Conservation (phyloP, 257 asterid genomes). For the Solanum piurae region DNA sequence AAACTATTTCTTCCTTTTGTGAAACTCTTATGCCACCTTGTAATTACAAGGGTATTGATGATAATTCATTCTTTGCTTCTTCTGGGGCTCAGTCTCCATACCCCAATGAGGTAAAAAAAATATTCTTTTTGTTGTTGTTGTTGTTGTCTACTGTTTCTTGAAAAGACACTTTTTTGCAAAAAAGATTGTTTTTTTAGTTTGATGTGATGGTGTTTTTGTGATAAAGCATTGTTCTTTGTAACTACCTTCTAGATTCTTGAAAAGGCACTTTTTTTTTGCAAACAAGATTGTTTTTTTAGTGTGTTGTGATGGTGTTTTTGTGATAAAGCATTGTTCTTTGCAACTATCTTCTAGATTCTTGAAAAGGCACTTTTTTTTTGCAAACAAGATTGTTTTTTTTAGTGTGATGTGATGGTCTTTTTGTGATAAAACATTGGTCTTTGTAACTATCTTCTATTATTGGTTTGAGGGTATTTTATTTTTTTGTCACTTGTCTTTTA, state of each 20-base stretch:
- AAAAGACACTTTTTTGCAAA: neutral
- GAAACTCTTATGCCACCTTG: conserved; percentile 54
- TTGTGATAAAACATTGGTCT: neutral
- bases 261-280: neutral
- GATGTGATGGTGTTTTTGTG: neutral
- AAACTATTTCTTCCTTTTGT: conserved; percentile 52
- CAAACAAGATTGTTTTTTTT: neutral
- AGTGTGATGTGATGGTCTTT: neutral
- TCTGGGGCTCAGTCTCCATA: conserved; percentile 34
- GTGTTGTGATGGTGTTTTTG: neutral
- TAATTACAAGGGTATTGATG: conserved; percentile 4
- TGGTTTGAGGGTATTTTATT: neutral
- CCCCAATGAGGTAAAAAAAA: conserved; percentile 55
- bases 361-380: neutral
- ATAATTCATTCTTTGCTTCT: conserved; percentile 18
- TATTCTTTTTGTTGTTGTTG: neutral
- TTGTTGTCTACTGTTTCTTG: neutral
- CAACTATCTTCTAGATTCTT: neutral
- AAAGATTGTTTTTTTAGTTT: neutral
- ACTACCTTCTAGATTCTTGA: neutral
- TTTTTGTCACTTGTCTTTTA: no score
- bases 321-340: neutral
- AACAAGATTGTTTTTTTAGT: neutral
- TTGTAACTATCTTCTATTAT: neutral
- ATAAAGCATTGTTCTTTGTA: neutral